Percentiles rank a stretch among this genome's conserved stretches.
These are phyloP conservation scores for Wickerhamomyces kurtzmanii DNA, from an alignment of 805 yeast species.

Conservation along the genomic window DNA sequence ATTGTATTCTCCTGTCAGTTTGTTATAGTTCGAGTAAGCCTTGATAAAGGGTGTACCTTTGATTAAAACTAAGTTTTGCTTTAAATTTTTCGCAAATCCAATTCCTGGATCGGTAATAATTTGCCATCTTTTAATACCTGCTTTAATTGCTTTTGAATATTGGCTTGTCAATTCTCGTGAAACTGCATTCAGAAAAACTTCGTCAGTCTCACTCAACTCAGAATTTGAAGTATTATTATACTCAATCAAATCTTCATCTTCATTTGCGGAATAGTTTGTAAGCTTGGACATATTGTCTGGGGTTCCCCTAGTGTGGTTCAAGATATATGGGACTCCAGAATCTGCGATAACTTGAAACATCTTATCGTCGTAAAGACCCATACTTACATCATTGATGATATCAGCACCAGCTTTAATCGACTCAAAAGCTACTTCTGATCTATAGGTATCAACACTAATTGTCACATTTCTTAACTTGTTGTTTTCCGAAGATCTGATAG, in stretches of 20 bases:
- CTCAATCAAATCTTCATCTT: conserved; percentile 27
- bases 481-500: conserved; percentile 37
- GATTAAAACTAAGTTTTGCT: conserved; percentile 61
- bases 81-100: conserved; percentile 84
- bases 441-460: conserved; percentile 83
- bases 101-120: conserved; percentile 88
- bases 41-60: conserved; percentile 37
- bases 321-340: conserved; percentile 63
- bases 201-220: conserved; percentile 17
- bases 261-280: conserved; percentile 39
- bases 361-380: conserved; percentile 58
- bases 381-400: conserved; percentile 84
- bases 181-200: conserved; percentile 40
- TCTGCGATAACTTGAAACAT: conserved; percentile 67
- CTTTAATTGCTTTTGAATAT: conserved; percentile 41
- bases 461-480: conserved; percentile 30
- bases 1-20: conserved; percentile 9
- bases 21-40: conserved; percentile 31
- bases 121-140: conserved; percentile 84
- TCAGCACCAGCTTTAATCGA: conserved; percentile 76
- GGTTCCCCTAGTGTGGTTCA: conserved; percentile 81
- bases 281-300: conserved; percentile 61
- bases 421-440: conserved; percentile 62
- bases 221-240: conserved; percentile 15
- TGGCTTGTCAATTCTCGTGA: conserved; percentile 54